A percentile compares a stretch with the other conserved stretches of the same genome.
phyloP scores from a whole-genome alignment of 345 rosid genomes.

The Euclidium syriacum region DNA sequence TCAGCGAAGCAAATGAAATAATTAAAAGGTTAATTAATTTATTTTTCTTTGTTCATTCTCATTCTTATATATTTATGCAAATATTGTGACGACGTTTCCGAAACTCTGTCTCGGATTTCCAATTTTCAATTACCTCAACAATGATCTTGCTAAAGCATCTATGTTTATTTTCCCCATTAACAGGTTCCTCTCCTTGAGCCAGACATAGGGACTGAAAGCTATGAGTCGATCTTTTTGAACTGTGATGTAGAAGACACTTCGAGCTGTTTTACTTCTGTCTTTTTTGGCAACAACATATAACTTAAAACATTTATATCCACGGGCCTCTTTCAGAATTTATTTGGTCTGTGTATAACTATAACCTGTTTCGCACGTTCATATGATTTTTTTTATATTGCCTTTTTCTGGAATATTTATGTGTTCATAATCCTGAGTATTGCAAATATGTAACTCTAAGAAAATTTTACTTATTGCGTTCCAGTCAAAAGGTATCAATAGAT shows the following conservation, averaged over 20 bases:
- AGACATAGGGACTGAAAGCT: not conserved
- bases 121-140: not conserved
- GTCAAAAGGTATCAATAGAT: conserved; percentile 75
- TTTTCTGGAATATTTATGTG: not conserved
- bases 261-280: not conserved
- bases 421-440: not conserved
- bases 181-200: not conserved
- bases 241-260: not conserved
- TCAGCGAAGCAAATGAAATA: conserved; percentile 65
- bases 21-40: conserved; percentile 50
- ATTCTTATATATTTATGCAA: conserved; percentile 3
- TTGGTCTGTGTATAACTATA: not conserved
- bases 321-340: not conserved
- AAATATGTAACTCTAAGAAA: not conserved
- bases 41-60: not conserved
- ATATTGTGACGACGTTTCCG: not conserved
- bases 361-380: not conserved
- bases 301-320: not conserved
- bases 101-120: not conserved
- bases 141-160: not conserved
- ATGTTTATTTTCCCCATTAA: not conserved
- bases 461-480: conserved; percentile 30
- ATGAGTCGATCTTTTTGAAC: not conserved
- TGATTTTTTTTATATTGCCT: not conserved
- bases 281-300: not conserved